A percentile compares a stretch with the other conserved stretches of the same genome.
Conservation (phyloP, 257 asterid genomes). For the Hygrophila difformis region DNA sequence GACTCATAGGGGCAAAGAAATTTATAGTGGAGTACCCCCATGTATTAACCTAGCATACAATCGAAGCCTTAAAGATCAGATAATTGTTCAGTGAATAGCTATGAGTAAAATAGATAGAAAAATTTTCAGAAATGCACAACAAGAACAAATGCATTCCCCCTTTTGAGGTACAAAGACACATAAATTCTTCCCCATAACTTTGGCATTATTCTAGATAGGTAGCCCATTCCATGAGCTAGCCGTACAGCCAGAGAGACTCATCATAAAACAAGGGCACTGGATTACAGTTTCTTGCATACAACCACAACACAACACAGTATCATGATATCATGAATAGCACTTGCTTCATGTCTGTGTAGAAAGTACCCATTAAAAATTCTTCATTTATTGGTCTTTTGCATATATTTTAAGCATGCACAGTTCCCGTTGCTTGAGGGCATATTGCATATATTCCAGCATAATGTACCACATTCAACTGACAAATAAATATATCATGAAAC, state of each 20-base stretch:
- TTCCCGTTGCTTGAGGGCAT: too few species aligned
- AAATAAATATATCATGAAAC: too few species aligned
- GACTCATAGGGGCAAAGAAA: slow-evolving; percentile 98
- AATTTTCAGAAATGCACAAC: slow-evolving; percentile 4
- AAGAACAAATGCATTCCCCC: slow-evolving; percentile 1
- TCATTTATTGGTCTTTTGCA: too few species aligned
- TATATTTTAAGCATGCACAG: too few species aligned
- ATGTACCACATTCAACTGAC: too few species aligned
- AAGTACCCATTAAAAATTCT: too few species aligned
- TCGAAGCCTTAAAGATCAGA: slow-evolving; percentile 3
- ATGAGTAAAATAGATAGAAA: slow-evolving; percentile 1
- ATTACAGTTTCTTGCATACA: neutral
- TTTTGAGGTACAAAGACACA: neutral
- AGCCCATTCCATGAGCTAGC: slow-evolving; percentile 9
- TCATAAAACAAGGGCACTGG: neutral
- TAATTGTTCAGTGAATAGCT: slow-evolving; percentile 2
- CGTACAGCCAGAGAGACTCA: neutral
- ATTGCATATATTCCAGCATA: too few species aligned
- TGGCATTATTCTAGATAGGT: slow-evolving; percentile 2
- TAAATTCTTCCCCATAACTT: neutral
- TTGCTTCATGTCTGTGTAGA: too few species aligned
- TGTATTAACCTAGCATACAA: slow-evolving; percentile 60
- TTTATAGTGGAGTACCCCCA: slow-evolving; percentile 98
- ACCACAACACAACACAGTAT: neutral
- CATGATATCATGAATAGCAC: too few species aligned